Percentiles rank a stretch among this genome's conserved stretches.
phyloP scores from a whole-genome alignment of 495 filamentous ascomycete species.

The Aspergillus indologenus region DNA sequence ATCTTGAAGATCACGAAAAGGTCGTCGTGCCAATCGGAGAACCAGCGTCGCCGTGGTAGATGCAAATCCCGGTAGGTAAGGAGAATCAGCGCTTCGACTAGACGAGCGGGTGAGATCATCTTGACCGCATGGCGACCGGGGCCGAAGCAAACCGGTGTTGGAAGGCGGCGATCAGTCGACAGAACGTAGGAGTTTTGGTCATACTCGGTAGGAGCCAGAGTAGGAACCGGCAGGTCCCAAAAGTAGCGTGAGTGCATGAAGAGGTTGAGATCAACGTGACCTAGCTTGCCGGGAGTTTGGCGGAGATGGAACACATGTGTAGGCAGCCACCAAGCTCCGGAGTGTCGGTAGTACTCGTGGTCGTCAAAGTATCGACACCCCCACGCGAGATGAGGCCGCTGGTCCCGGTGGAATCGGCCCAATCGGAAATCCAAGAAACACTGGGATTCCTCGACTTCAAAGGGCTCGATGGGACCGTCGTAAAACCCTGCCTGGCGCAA shows the following conservation, averaged over 20 bases:
- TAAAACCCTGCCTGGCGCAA: too few species aligned
- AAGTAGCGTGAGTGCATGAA: not conserved
- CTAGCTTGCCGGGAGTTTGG: not conserved
- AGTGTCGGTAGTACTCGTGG: not conserved
- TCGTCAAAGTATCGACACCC: not conserved
- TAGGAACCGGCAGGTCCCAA: not conserved
- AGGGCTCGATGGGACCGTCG: not conserved
- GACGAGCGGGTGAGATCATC: not conserved
- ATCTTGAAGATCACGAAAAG: not conserved
- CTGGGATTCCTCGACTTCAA: not conserved
- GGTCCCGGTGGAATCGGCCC: too few species aligned
- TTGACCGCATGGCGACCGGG: not conserved
- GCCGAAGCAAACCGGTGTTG: not conserved
- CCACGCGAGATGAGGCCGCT: not conserved
- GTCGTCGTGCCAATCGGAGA: not conserved
- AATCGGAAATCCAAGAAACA: not conserved
- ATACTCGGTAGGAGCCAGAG: too few species aligned
- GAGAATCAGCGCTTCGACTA: not conserved
- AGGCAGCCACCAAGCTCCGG: not conserved
- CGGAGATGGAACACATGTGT: not conserved
- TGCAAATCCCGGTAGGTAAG: not conserved
- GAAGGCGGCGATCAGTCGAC: not conserved
- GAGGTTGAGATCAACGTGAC: not conserved
- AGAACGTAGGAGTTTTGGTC: not conserved
- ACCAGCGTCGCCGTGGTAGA: not conserved